Base-by-base conservation (phyloP, 2,329 filamentous ascomycete genomes). In the Diaporthe sp. region DNA sequence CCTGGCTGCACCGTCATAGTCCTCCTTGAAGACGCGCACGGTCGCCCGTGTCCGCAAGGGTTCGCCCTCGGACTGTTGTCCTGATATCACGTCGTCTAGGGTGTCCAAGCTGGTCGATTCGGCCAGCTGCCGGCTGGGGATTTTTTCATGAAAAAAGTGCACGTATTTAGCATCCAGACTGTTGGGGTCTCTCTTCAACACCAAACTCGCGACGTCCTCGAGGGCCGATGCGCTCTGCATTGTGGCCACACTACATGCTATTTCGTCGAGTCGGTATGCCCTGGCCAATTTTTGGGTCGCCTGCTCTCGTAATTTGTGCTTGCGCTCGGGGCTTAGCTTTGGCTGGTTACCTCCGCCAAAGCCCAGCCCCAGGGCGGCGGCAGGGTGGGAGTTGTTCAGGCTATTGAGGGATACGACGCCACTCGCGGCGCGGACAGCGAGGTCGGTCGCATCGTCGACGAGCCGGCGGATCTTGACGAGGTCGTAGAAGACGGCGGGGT, bases 131-230 rank as follows among this genome's bases (percentile, higher is more conserved):
- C 93, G 87, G 55, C 92, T 94, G 1, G 94, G 93, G 37, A 97
- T 96, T 89, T 96, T 97, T 84, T 97, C 94, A 84, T 96, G 94
- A 83, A 97, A 97, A 85, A 96, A 97, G 82, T 97, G 94, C n/a
- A 97, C 95, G 82, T 97, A 97, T 83, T 93, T 94, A 39, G 94
- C 95, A 80, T 97, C 94, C 58, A 88, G 84, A 80, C 95, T 92
- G 70, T 88, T 82, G n/a, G 91, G 87, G 76, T 90, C 92, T 76
- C 94, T 88, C 82, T 94, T 91, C 77, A 97, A 84, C 44, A 97
- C 94, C 77, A 93, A 86, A 8, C 89, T 88, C 3, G 93, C 94
- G 3, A 97, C 93, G 75, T 95, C 93, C 79, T 97, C 94, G 17
- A 97, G 86, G 0, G 93, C 91, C 25, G 93, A 94, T 1, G 94